Evolutionary conservation across 768 basidiomycete species (phyloP), one percentile per base, ranked within the genome.

Genomic region (Antrodiella citrinella): DNA sequence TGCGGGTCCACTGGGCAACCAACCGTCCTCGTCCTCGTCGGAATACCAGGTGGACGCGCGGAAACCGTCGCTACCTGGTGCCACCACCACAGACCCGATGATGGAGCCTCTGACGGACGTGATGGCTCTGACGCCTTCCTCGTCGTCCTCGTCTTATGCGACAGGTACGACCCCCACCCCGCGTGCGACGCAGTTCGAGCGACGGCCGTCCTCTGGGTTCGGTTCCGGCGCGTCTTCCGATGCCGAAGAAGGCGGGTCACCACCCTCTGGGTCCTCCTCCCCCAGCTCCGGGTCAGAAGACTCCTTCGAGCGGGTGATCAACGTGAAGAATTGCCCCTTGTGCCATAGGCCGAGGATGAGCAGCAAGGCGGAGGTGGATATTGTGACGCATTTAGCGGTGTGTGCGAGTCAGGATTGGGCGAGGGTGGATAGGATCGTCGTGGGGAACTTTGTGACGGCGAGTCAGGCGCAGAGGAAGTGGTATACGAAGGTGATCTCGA

Each of bases 401-500:
- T 99, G 95, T 59, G 93, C 96, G 9, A 89, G 85, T 55, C 79
- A 84, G 57, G 96, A 98, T 64, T 97, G 94, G 92, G 81, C 76
- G 30, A 78, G 83, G 52, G 85, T 98, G 23, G 86, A 96, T 59
- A 66, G 84, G 54, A 91, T 98, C 55, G 81, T 96, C 41, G 93
- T 95, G 11, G 85, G 89, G 15, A 93, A 95, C 62, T 99, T 90
- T 57, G 94, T 97, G 2, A 97, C 94, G 0, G 85, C 90, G 4
- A 83, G 78, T 56, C 92, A 96, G 70, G 95, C 95, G 54, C 94
- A 98, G 72, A 74, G 95, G 61, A 99, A 99, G 70, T 97, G 91
- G 86, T 88, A 94, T 62, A 92, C 91, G 54, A 91, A 86, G 71
- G 77, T 97, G 35, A 76, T 97, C 48, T 75, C 80, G 20, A 93